Percentiles rank a stretch among this genome's conserved stretches.
Conservation (phyloP, 1,284 basidiomycete genomes). For the Tilletia horrida region DNA sequence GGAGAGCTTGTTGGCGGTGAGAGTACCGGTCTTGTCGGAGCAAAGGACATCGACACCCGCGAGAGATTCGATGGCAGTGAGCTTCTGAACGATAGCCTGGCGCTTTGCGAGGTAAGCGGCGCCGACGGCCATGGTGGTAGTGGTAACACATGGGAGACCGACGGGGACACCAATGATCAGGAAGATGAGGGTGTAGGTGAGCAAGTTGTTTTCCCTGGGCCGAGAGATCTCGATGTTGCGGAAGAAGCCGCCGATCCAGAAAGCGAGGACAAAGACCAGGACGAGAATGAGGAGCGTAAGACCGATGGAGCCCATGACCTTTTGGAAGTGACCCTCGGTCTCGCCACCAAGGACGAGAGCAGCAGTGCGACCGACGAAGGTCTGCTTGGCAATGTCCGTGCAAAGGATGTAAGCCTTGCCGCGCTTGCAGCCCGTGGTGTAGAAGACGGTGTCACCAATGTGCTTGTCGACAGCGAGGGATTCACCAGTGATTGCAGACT, state of each 20-base stretch:
- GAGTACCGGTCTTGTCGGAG: conserved; percentile 64
- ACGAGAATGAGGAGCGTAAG: conserved; percentile 92
- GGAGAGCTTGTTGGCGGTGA: conserved; percentile 98
- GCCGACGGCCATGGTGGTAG: conserved; percentile 93
- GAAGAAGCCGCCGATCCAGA: conserved; percentile 63
- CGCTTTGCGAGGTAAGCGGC: conserved; percentile 96
- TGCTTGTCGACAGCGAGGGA: conserved; percentile 88
- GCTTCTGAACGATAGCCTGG: conserved; percentile 97
- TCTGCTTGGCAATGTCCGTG: conserved; percentile 84
- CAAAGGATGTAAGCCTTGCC: conserved; percentile 95
- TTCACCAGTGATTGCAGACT: conserved; percentile 93
- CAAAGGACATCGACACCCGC: conserved; percentile 95
- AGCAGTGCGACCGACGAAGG: conserved; percentile 61
- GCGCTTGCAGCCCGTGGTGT: conserved; percentile 92
- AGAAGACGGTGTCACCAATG: conserved; percentile 89
- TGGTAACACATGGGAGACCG: conserved; percentile 94
- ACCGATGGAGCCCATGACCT: conserved; percentile 92
- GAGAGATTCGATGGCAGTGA: conserved; percentile 94
- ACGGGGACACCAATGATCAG: conserved; percentile 98
- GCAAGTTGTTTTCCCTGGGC: conserved; percentile 59
- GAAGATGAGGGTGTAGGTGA: conserved; percentile 85
- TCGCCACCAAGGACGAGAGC: conserved; percentile 92
- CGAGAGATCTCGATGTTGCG: conserved; percentile 58
- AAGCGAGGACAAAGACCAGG: conserved; percentile 48
- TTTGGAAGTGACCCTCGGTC: conserved; percentile 90